Evolutionary conservation across 2,329 filamentous ascomycete genomes (phyloP).

Genomic region (Dothideomycetes sp.): DNA sequence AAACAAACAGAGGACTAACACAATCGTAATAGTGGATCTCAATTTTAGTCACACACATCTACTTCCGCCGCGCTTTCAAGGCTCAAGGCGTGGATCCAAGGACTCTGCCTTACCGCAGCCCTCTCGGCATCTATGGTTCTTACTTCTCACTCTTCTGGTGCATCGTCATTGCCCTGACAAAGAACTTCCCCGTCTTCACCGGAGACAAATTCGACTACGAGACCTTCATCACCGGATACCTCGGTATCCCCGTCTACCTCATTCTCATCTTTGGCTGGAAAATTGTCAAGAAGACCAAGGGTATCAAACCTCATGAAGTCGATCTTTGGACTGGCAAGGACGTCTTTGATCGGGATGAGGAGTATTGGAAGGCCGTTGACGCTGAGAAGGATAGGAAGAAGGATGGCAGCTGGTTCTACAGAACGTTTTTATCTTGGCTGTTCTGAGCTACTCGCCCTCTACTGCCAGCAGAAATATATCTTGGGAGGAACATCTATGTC

Average conservation of each 20-base stretch:
- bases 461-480: no score
- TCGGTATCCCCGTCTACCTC: slow-evolving; percentile 68
- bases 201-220: slow-evolving; percentile 55
- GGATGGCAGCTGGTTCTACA: slow-evolving; percentile 44
- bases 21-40: no score
- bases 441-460: slow-evolving; percentile 33
- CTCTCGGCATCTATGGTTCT: slow-evolving; percentile 62
- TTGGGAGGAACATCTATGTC: no score
- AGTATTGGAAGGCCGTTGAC: slow-evolving; percentile 54
- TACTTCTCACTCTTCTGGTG: slow-evolving; percentile 61
- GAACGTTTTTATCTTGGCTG: slow-evolving; percentile 50
- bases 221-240: slow-evolving; percentile 68
- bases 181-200: slow-evolving; percentile 70
- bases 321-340: slow-evolving; percentile 68
- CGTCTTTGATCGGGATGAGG: slow-evolving; percentile 63
- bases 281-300: slow-evolving; percentile 44
- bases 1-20: no score
- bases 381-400: slow-evolving; percentile 33
- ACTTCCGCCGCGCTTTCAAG: slow-evolving; percentile 36
- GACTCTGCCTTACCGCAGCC: slow-evolving; percentile 49
- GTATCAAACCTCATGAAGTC: slow-evolving; percentile 48
- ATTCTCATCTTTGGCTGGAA: slow-evolving; percentile 62
- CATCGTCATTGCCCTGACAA: slow-evolving; percentile 65
- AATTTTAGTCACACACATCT: slow-evolving; percentile 41
- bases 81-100: slow-evolving; percentile 38